These are phyloP conservation scores for Phaeosphaeria sp. DNA, from an alignment of 2,329 filamentous ascomycete species.

Conservation along the genomic window DNA sequence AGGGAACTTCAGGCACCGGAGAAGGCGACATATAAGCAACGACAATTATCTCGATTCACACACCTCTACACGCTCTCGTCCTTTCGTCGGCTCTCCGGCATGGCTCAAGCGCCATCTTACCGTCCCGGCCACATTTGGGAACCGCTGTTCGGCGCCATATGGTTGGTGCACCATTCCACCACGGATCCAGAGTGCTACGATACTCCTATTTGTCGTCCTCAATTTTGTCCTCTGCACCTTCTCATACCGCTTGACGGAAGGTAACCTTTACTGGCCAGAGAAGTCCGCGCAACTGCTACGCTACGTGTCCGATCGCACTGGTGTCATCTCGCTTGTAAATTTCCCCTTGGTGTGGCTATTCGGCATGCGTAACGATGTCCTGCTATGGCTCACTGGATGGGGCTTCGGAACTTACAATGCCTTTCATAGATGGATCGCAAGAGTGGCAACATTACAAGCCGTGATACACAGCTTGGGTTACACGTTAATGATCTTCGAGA, in stretches of 20 bases:
- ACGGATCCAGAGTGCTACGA: conserved; percentile 54
- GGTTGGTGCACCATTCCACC: conserved; percentile 57
- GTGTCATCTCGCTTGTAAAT: conserved; percentile 68
- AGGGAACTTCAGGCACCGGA: conserved; percentile 5
- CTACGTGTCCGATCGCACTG: conserved; percentile 68
- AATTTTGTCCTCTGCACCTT: conserved; percentile 53
- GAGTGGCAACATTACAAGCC: conserved; percentile 67
- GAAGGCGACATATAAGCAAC: conserved; percentile 9
- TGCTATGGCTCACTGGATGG: conserved; percentile 73
- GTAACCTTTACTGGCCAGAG: conserved; percentile 54
- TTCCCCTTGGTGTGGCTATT: conserved; percentile 72
- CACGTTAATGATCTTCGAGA: conserved; percentile 52
- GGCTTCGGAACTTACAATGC: conserved; percentile 70
- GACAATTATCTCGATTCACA: not conserved
- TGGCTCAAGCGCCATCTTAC: conserved; percentile 46
- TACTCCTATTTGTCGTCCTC: conserved; percentile 54
- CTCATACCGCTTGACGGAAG: conserved; percentile 54
- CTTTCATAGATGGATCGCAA: conserved; percentile 71
- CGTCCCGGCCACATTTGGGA: conserved; percentile 52
- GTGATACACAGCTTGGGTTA: conserved; percentile 69
- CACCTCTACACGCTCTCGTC: not conserved
- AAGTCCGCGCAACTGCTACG: conserved; percentile 54
- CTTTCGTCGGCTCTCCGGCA: not conserved
- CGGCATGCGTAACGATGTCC: conserved; percentile 69
- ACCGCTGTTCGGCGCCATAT: conserved; percentile 50